phyloP scores from a whole-genome alignment of 306 rosid genomes.

The Biancaea sappan region DNA sequence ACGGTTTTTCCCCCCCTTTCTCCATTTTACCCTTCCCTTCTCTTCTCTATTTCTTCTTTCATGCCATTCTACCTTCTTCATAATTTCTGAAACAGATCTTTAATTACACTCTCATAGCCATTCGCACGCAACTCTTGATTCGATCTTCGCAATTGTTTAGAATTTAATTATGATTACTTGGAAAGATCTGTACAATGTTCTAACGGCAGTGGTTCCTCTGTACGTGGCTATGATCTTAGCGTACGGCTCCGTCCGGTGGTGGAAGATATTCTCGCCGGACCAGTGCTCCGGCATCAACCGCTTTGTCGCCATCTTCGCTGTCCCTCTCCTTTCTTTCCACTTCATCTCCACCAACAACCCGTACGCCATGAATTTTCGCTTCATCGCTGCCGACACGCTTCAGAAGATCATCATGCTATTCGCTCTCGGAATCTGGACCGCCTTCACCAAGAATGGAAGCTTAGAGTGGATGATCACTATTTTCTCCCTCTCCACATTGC shows the following conservation, averaged over 20 bases:
- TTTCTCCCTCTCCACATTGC: conserved; percentile 92
- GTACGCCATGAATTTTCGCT: conserved; percentile 85
- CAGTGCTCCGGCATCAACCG: conserved; percentile 99
- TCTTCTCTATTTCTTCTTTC: conserved; percentile 29
- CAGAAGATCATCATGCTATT: conserved; percentile 90
- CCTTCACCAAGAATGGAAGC: conserved; percentile 77
- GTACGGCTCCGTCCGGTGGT: conserved; percentile 97
- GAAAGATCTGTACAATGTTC: conserved; percentile 78
- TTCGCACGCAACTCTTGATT: neutral
- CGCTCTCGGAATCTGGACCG: conserved; percentile 68
- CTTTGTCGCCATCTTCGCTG: conserved; percentile 92
- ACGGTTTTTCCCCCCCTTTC: conserved; percentile 49
- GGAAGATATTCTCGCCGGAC: conserved; percentile 99
- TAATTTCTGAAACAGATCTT: neutral
- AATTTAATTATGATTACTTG: conserved; percentile 66
- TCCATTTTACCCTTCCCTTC: conserved; percentile 50
- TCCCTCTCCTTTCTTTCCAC: conserved; percentile 91
- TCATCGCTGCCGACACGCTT: conserved; percentile 95
- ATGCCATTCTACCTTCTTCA: conserved; percentile 34
- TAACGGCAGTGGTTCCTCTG: conserved; percentile 86
- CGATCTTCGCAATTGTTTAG: neutral
- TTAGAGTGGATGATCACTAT: conserved; percentile 97
- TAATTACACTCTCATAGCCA: neutral
- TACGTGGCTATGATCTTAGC: conserved; percentile 97
- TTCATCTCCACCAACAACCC: conserved; percentile 83